These are phyloP conservation scores for Falciphora oryzae DNA, from an alignment of 2,329 filamentous ascomycete species.

Conservation along the genomic window DNA sequence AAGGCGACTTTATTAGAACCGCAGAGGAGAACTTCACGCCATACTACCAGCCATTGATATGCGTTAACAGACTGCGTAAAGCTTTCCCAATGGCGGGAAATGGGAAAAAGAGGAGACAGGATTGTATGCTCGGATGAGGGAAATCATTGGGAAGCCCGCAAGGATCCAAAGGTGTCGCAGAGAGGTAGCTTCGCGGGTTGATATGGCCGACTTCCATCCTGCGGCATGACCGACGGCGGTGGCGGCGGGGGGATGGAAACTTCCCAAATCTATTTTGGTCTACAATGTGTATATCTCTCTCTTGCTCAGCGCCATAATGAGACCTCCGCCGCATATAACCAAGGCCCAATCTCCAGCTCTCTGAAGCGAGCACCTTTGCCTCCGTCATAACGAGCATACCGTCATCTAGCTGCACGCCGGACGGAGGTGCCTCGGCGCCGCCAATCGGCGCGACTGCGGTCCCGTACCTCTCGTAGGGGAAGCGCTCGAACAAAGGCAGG, in stretches of 20 bases:
- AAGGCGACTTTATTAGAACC: slow-evolving; percentile 25
- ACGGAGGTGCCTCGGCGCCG: too few relatives aligned
- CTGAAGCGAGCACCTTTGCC: too few relatives aligned
- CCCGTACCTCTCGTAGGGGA: slow-evolving; percentile 55
- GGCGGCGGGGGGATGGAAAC: too few relatives aligned
- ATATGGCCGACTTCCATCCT: too few relatives aligned
- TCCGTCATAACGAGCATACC: too few relatives aligned
- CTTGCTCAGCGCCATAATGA: too few relatives aligned
- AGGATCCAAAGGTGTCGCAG: slow-evolving; percentile 1
- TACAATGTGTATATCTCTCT: too few relatives aligned
- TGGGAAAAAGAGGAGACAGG: slow-evolving; percentile 15
- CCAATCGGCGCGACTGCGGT: slow-evolving; percentile 30
- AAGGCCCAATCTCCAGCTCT: too few relatives aligned
- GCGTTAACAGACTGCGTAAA: slow-evolving; percentile 30
- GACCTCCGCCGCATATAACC: too few relatives aligned
- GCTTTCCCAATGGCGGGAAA: slow-evolving; percentile 14
- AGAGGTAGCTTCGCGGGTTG: background rate
- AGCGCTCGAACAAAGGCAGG: slow-evolving; percentile 41
- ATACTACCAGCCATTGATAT: slow-evolving; percentile 32
- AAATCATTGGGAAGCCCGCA: slow-evolving; percentile 12
- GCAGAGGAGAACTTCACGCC: slow-evolving; percentile 24
- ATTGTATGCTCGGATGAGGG: slow-evolving; percentile 15
- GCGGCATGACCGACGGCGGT: too few relatives aligned
- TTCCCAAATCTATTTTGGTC: too few relatives aligned
- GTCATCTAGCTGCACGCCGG: too few relatives aligned